These are phyloP conservation scores for Blastomyces silverae DNA, from an alignment of 2,329 filamentous ascomycete species.

Conservation along the genomic window DNA sequence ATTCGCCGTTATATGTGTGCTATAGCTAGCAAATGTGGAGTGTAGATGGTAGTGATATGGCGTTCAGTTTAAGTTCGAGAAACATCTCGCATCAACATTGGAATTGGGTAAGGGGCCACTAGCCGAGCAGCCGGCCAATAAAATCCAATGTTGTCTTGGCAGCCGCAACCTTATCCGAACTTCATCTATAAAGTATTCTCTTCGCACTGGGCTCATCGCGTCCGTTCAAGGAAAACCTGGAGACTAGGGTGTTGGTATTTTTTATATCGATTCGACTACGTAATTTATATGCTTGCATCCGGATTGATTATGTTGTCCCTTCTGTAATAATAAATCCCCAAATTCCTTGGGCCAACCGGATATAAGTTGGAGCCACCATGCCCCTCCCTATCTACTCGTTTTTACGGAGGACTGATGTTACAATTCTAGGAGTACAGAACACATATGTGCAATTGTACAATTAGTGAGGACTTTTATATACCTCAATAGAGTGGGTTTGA, in stretches of 20 bases:
- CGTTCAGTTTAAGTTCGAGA: too few species aligned
- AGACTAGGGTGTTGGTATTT: neutral
- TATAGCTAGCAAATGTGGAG: too few species aligned
- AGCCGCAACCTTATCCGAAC: slow-evolving; percentile 1
- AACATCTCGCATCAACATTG: too few species aligned
- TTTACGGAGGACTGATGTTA: too few species aligned
- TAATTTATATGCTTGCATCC: neutral
- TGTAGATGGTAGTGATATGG: too few species aligned
- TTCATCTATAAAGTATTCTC: neutral
- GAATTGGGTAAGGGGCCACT: neutral
- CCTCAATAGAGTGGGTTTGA: neutral
- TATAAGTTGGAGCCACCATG: too few species aligned
- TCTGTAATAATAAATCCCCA: neutral
- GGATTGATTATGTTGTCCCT: neutral
- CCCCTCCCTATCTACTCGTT: too few species aligned
- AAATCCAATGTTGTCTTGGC: neutral
- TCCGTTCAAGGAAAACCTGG: neutral
- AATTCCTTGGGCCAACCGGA: too few species aligned
- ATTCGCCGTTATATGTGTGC: too few species aligned
- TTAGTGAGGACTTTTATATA: neutral
- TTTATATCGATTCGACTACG: too few species aligned
- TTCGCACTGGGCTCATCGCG: neutral
- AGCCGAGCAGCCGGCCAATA: neutral
- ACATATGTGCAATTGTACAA: neutral
- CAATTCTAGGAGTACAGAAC: neutral